A percentile compares a stretch with the other conserved stretches of the same genome.
Evolutionary conservation across 805 yeast species (phyloP).

Genomic region (Starmerella bacillaris): DNA sequence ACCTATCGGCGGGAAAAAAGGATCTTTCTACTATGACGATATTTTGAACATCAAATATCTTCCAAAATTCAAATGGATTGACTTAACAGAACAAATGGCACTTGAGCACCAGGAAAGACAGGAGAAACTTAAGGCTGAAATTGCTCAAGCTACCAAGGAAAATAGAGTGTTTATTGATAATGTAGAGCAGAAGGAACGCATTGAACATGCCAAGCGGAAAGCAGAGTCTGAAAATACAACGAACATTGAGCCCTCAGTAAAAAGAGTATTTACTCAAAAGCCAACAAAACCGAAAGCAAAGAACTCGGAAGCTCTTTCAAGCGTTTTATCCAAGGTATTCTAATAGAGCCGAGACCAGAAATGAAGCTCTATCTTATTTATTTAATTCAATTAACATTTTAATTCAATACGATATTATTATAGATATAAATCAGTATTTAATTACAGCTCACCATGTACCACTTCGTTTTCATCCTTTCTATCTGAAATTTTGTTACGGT

Average conservation of each 20-base stretch:
- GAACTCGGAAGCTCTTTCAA: slow-evolving; percentile 9
- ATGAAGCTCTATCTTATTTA: no score
- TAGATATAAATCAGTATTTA: no score
- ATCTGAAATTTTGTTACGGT: no score
- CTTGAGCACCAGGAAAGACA: slow-evolving; percentile 78
- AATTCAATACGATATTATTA: no score
- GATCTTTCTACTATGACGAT: slow-evolving; percentile 83
- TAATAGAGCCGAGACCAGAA: slow-evolving; percentile 4
- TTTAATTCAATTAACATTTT: no score
- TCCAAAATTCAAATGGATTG: slow-evolving; percentile 87
- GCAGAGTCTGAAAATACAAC: slow-evolving; percentile 12
- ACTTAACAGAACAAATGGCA: slow-evolving; percentile 82
- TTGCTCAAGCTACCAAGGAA: slow-evolving; percentile 72
- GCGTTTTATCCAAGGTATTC: slow-evolving; percentile 16
- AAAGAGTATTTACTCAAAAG: slow-evolving; percentile 56
- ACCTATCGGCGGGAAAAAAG: slow-evolving; percentile 79
- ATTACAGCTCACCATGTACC: no score
- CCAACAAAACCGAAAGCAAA: slow-evolving; percentile 25
- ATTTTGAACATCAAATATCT: slow-evolving; percentile 77
- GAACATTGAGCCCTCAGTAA: slow-evolving; percentile 1
- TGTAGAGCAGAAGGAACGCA: slow-evolving; percentile 62
- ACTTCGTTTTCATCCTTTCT: no score
- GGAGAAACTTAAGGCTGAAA: slow-evolving; percentile 69
- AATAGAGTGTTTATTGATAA: slow-evolving; percentile 69
- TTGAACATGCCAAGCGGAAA: slow-evolving; percentile 29